Base-by-base conservation (phyloP, 441 rosid genomes). In the Adansonia grandidieri region DNA sequence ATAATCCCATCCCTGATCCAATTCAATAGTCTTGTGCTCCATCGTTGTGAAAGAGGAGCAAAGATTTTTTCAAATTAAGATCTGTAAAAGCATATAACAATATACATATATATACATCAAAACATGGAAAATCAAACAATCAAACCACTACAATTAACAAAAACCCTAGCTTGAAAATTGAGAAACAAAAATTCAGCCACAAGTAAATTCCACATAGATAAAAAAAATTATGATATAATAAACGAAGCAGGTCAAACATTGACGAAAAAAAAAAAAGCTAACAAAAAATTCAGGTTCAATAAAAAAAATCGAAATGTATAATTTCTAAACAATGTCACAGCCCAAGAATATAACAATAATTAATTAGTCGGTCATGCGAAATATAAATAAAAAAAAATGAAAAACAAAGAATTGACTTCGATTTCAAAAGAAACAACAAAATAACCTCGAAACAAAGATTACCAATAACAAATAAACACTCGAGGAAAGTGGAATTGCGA, bases 1-100 rank as follows among this genome's bases (percentile, higher is more conserved):
- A 79, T 84, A 88, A 53, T 86, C 89, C 98, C 99, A 94, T 87
- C 98, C 97, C 80, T 88, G 86, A 6, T 92, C 97, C 78, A 96
- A 86, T 61, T 91, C 91, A 60, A 84, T 85, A 0, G 79, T 86
- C 88, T 85, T 85, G 70, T 86, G 90, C 79, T 88, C 93, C 93
- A 90, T 44, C 11, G 14, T 32, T 37, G 47, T 17, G 9, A 54
- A 65, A 9, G 2, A 15, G 61, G 37, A 51, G 79, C 51, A 11
- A 53, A 76, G 54, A 19, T 51, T 66, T 65, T 54, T 53, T 76
- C 65, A 19, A 66, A 37, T 63, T 64, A 75, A 73, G 42, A 64
- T 63, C 78, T 75, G 71, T 28, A 62, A 62, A 75, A 50, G 24
- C 48, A 51, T 9, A 28, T 9, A 9, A 54, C 17, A 53, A 37